phyloP scores from a whole-genome alignment of 192 early-diverging fungal genomes.

The Cladochytrium replicatum region DNA sequence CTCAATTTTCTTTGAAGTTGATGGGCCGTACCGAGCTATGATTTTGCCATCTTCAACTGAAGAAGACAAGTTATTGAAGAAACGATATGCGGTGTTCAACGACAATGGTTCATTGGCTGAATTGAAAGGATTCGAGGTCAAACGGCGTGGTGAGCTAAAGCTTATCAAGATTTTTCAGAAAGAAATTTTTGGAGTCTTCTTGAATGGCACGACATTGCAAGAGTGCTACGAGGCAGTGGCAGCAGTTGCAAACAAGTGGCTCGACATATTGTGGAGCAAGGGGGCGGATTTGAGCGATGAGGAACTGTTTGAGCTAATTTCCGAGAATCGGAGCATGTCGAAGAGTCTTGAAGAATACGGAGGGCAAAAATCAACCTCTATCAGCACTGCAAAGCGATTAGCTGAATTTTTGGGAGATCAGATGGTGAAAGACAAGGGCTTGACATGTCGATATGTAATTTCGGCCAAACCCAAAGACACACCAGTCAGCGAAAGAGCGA shows the following conservation, averaged over 20 bases:
- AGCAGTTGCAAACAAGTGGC: conserved; percentile 83
- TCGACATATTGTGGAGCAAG: conserved; percentile 84
- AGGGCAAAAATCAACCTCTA: conserved; percentile 84
- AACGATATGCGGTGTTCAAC: conserved; percentile 98
- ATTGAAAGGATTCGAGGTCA: conserved; percentile 98
- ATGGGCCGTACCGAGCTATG: conserved; percentile 98
- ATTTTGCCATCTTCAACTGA: conserved; percentile 90
- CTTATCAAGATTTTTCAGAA: conserved; percentile 97
- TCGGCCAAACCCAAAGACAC: conserved; percentile 67
- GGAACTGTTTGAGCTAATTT: conserved; percentile 92
- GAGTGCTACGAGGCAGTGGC: conserved; percentile 89
- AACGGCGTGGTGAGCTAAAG: conserved; percentile 96
- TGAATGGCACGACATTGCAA: conserved; percentile 72
- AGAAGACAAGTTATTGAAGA: conserved; percentile 93
- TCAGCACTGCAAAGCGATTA: conserved; percentile 86
- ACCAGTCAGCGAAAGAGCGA: conserved; percentile 87
- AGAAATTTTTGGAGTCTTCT: conserved; percentile 85
- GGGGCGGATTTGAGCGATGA: conserved; percentile 69
- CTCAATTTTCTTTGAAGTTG: conserved; percentile 97
- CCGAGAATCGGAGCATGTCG: conserved; percentile 95
- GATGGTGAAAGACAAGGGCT: conserved; percentile 95
- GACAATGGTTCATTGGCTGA: conserved; percentile 88
- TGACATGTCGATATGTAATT: conserved; percentile 94
- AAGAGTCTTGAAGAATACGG: conserved; percentile 92
- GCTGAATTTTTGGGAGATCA: conserved; percentile 96